These are phyloP conservation scores for Parachlorella kessleri DNA, from an alignment of 139 green algal species.

Conservation along the genomic window DNA sequence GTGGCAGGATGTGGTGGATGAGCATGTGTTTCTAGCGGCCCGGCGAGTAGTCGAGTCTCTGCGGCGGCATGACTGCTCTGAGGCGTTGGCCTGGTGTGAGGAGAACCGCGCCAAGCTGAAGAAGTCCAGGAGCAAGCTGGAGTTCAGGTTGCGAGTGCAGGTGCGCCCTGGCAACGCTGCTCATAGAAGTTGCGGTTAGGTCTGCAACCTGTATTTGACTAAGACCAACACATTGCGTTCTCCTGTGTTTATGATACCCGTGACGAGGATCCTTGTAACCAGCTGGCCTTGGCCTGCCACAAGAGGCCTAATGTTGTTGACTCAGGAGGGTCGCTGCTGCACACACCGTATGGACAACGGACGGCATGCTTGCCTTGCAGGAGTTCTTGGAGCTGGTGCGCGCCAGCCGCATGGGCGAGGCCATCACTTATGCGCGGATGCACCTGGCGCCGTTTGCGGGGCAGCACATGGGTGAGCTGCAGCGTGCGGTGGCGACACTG, in stretches of 20 bases:
- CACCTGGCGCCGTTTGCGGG: conserved; percentile 77
- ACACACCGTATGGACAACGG: too few species aligned
- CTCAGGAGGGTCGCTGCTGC: too few species aligned
- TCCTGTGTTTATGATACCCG: too few species aligned
- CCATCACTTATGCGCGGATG: conserved; percentile 79
- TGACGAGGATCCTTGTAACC: too few species aligned
- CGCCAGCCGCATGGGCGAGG: conserved; percentile 53
- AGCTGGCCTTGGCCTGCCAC: too few species aligned
- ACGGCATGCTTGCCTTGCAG: too few species aligned
- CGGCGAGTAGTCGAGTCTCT: conserved; percentile 66
- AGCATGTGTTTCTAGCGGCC: conserved; percentile 75
- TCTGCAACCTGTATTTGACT: too few species aligned
- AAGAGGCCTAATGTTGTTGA: too few species aligned
- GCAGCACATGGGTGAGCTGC: conserved; percentile 76
- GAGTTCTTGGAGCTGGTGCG: conserved; percentile 95
- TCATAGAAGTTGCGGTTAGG: too few species aligned
- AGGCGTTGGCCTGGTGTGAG: conserved; percentile 84
- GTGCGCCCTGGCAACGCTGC: too few species aligned
- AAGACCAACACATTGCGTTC: too few species aligned
- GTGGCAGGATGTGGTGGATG: conserved; percentile 52
- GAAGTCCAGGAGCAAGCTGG: conserved; percentile 82
- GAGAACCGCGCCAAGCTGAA: conserved; percentile 66
- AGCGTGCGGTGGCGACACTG: conserved; percentile 82
- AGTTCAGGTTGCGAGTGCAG: conserved; percentile 88
- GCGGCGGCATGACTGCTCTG: conserved; percentile 56